Percentiles rank a stretch among this genome's conserved stretches.
These are phyloP conservation scores for Rhynchospora pubera DNA, from an alignment of 176 grass and related monocot genomes.

Conservation along the genomic window DNA sequence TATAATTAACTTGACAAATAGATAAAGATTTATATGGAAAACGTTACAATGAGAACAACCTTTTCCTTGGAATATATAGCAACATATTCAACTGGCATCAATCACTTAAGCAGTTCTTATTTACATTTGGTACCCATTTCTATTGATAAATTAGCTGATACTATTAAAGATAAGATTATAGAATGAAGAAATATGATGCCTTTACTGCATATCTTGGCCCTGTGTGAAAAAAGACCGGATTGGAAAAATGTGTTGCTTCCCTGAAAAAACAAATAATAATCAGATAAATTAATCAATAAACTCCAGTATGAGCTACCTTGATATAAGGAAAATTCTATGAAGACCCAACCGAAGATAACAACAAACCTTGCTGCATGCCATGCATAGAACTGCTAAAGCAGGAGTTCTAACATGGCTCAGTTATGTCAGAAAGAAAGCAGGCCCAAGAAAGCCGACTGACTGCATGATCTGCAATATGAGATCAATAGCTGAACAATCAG, in stretches of 20 bases:
- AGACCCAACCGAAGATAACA: not conserved
- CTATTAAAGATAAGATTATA: not conserved
- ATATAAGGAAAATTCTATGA: not conserved
- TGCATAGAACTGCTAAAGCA: slow-evolving; percentile 74
- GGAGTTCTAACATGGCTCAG: slow-evolving; percentile 61
- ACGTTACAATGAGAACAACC: not conserved
- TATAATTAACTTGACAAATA: slow-evolving; percentile 1
- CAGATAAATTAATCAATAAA: not conserved
- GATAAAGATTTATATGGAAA: not conserved
- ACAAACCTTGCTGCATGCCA: slow-evolving; percentile 94
- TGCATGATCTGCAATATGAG: too few species aligned
- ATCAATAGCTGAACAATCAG: too few species aligned
- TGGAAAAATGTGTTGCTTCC: slow-evolving; percentile 91
- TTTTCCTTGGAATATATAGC: not conserved
- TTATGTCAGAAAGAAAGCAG: too few species aligned
- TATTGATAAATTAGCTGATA: too few species aligned
- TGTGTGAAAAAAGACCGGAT: slow-evolving; percentile 92
- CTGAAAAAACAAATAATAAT: slow-evolving; percentile 30
- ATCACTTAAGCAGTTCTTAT: too few species aligned
- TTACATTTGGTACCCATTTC: too few species aligned
- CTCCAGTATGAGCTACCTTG: not conserved
- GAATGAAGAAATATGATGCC: not conserved
- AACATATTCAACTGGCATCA: too few species aligned
- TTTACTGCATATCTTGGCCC: slow-evolving; percentile 85
- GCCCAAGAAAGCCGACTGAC: too few species aligned